Conservation (phyloP, 1,284 basidiomycete species). For the Pseudozyma tsukubaensis region DNA sequence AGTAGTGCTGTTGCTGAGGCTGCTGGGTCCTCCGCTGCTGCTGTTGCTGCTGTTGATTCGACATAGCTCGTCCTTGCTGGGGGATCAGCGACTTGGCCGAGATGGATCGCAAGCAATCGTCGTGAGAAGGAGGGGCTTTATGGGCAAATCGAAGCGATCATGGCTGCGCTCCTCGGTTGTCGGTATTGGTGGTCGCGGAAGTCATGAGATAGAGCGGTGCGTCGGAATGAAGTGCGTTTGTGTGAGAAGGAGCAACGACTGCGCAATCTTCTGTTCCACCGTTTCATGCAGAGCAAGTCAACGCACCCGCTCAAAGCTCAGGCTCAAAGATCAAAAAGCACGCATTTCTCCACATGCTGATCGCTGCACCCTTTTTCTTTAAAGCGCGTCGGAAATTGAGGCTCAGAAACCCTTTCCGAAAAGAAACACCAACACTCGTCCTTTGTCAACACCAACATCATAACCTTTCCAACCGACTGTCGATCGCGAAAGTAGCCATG, state of each 20-base stretch:
- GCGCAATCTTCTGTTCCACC: background rate
- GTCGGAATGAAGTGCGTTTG: background rate
- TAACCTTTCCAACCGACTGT: background rate
- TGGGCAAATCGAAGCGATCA: conserved; percentile 12
- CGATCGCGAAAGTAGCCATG: conserved; percentile 13
- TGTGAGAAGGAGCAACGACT: background rate
- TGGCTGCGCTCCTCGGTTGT: conserved; percentile 7
- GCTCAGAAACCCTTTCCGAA: background rate
- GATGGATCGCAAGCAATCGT: background rate
- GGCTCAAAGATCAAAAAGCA: conserved; percentile 1
- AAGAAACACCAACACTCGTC: background rate
- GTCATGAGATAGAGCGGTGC: background rate
- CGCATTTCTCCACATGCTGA: background rate
- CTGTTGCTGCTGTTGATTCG: conserved; percentile 18
- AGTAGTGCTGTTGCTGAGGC: conserved; percentile 20
- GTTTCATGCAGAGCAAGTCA: conserved; percentile 12
- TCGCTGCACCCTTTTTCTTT: no score
- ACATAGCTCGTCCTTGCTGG: conserved; percentile 18
- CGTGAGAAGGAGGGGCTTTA: background rate
- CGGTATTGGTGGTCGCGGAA: background rate
- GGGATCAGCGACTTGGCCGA: background rate
- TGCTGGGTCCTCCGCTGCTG: conserved; percentile 17
- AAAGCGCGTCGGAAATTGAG: background rate
- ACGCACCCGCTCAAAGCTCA: background rate
- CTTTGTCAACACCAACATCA: conserved; percentile 3